phyloP scores from a whole-genome alignment of 2,329 filamentous ascomycete genomes.

The Coleophoma eucalyptorum region DNA sequence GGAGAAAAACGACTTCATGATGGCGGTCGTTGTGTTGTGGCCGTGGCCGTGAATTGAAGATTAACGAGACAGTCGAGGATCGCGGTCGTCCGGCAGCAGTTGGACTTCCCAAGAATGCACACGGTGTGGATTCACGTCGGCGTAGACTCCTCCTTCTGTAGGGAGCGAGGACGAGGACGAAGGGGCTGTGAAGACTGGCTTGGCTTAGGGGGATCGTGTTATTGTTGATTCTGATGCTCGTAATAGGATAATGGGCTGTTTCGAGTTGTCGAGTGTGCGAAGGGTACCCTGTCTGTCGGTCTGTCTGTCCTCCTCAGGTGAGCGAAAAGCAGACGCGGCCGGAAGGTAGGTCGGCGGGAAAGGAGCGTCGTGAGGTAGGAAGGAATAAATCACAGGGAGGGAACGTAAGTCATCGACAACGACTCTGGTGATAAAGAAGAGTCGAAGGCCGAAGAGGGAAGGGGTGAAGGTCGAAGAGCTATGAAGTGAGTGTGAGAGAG shows the following conservation, averaged over 20 bases:
- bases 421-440: slow-evolving; percentile 1
- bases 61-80: slow-evolving; percentile 5
- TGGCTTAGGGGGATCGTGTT: background rate
- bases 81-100: background rate
- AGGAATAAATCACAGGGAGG: slow-evolving; percentile 5
- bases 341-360: background rate
- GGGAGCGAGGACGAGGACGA: background rate
- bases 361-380: slow-evolving; percentile 4
- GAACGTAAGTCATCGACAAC: slow-evolving; percentile 13
- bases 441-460: background rate
- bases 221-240: background rate
- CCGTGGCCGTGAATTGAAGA: slow-evolving; percentile 12
- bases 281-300: slow-evolving; percentile 4
- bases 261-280: slow-evolving; percentile 11
- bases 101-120: slow-evolving; percentile 2
- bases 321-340: background rate
- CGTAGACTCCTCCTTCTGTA: no score
- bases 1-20: slow-evolving; percentile 17
- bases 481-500: no score
- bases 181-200: background rate
- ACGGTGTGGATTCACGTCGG: background rate
- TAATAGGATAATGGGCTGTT: slow-evolving; percentile 3
- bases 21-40: slow-evolving; percentile 15
- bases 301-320: background rate
- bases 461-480: no score